These are phyloP conservation scores for Pseudisothecium myosuroides DNA, from an alignment of 225 moss, liverwort and hornwort species.

Conservation along the genomic window DNA sequence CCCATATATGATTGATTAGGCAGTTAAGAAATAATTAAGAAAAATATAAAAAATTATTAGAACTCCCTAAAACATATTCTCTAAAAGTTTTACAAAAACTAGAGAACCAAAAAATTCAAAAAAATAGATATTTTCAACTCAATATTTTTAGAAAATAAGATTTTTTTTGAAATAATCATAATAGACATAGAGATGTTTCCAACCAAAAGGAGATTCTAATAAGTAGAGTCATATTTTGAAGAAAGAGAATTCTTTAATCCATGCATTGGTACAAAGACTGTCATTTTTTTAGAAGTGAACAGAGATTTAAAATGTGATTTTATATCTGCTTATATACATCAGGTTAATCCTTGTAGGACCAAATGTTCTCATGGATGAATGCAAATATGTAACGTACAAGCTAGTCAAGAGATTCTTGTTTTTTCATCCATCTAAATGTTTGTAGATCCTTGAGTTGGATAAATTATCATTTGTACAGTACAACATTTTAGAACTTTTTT, in stretches of 20 bases:
- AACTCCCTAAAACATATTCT: fast-evolving
- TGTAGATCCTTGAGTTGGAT: neutral
- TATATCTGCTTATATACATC: neutral
- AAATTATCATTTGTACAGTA: fast-evolving
- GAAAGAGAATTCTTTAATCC: neutral
- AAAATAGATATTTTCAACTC: neutral
- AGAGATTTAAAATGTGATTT: neutral
- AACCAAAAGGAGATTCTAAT: neutral
- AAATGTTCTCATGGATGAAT: neutral
- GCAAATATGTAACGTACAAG: neutral
- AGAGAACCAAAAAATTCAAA: neutral
- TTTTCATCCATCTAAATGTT: neutral
- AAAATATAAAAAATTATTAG: neutral
- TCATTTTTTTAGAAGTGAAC: neutral
- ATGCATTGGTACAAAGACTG: fast-evolving
- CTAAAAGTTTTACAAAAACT: fast-evolving
- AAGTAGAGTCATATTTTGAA: too few species aligned
- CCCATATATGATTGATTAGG: too few species aligned
- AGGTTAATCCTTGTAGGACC: neutral
- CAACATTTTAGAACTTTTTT: fast-evolving
- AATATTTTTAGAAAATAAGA: neutral
- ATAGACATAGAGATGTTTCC: neutral
- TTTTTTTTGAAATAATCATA: fast-evolving
- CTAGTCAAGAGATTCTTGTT: neutral
- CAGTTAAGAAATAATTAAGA: too few species aligned